These are phyloP conservation scores for Lasiodiplodia hormozganensis DNA, from an alignment of 2,329 filamentous ascomycete genomes.

Conservation along the genomic window DNA sequence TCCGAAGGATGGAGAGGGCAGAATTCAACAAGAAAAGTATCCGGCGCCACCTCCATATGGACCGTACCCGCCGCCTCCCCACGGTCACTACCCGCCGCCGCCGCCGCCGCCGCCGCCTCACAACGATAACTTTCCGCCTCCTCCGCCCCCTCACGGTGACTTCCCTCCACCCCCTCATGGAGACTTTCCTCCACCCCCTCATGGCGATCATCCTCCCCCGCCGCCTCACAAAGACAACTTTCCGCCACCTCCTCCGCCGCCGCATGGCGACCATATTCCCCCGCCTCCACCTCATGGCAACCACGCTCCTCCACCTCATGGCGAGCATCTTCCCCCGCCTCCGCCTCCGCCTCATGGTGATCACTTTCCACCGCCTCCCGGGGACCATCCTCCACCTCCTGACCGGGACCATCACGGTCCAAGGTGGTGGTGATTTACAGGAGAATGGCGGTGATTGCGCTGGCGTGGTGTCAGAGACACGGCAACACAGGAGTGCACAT, in stretches of 20 bases:
- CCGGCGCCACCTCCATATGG: slow-evolving; percentile 18
- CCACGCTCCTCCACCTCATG: not conserved
- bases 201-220: not conserved
- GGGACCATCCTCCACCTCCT: not conserved
- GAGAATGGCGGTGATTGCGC: not conserved
- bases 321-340: slow-evolving; percentile 18
- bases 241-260: not conserved
- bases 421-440: not conserved
- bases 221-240: not conserved
- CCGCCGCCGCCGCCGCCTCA: not conserved
- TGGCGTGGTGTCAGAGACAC: not conserved
- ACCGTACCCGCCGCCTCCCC: not conserved
- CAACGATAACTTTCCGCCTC: not conserved
- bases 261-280: not conserved
- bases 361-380: not conserved
- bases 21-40: slow-evolving; percentile 4
- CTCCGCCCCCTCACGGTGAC: not conserved
- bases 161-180: not conserved
- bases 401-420: not conserved
- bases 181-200: not conserved
- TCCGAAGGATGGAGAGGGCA: slow-evolving; percentile 9
- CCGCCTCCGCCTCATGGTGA: not conserved
- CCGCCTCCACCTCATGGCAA: not conserved
- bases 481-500: not conserved
- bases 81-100: not conserved